Evolutionary conservation across 768 basidiomycete species (phyloP), one percentile per base, ranked within the genome.

Genomic region (Crucibulum laeve): DNA sequence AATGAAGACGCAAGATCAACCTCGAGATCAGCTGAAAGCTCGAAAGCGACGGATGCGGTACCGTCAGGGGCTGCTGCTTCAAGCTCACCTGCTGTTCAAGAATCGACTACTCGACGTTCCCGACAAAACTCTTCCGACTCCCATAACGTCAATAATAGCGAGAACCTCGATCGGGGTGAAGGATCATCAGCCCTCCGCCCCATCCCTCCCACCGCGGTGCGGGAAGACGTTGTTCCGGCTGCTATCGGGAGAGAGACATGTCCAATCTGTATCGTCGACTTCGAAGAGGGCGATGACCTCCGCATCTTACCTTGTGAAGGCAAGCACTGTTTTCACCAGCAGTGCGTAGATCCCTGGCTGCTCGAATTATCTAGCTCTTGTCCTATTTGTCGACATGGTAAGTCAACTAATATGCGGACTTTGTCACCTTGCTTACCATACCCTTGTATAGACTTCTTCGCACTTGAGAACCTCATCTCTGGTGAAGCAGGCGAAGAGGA

Each of bases 201-300:
- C n/a, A 19, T 19, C 7, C 6, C 19, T 10, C 11, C 33, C 22
- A 24, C 17, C 17, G 6, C 38, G 21, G 17, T 24, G 25, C 46
- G 53, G 19, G 65, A 69, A 43, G 72, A 75, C 26, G 61, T 77
- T 13, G 70, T 79, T 40, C 84, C 82, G 1, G 79, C 74, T 28
- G 73, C 77, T 11, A 88, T 90, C 25, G 87, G 87, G 4, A 76
- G 79, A 28, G 87, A 92, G 62, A 91, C 85, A 10, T 97, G 94
- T 65, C 93, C 94, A 4, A 97, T 97, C 48, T 97, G 94, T 61
- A 85, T 97, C 46, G 74, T 90, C 35, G 92, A 95, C 53, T 97
- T 97, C 54, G 88, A 93, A 60, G 86, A 89, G 48, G 94, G 92
- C 1, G 94, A 97, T 54, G 90, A 95, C 59, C 64, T 96, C 11